A percentile compares a stretch with the other conserved stretches of the same genome.
phyloP scores from a whole-genome alignment of 2,329 filamentous ascomycete genomes.

The Diaporthe sp. region DNA sequence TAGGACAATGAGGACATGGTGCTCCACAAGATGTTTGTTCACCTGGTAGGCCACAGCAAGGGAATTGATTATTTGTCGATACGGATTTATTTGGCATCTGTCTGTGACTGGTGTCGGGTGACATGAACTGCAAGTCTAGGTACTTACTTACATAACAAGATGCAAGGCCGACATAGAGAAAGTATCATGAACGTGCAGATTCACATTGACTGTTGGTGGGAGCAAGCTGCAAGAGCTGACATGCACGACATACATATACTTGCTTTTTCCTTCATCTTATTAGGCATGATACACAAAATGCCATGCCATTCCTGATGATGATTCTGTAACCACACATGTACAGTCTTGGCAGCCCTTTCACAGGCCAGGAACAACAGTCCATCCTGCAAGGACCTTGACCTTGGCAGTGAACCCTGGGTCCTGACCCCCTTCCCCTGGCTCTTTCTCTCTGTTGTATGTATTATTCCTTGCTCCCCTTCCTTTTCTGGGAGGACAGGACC shows the following conservation, averaged over 20 bases:
- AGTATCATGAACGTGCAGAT: not conserved
- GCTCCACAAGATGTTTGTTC: not conserved
- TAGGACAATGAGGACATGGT: not conserved
- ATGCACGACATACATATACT: not conserved
- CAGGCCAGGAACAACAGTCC: slow-evolving; percentile 7
- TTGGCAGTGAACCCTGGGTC: slow-evolving; percentile 10
- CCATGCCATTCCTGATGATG: not conserved
- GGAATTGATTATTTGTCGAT: too few species aligned
- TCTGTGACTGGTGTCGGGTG: not conserved
- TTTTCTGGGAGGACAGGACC: not conserved
- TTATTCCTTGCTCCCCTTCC: not conserved
- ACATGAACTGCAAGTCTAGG: not conserved
- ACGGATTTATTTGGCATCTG: not conserved
- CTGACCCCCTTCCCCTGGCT: slow-evolving; percentile 18
- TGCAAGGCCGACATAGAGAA: not conserved
- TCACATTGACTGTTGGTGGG: slow-evolving; percentile 9
- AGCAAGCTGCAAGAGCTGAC: not conserved
- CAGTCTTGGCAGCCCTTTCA: not conserved
- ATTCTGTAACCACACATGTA: not conserved
- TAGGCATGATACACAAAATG: not conserved
- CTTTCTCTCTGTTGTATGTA: not conserved
- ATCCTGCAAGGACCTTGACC: not conserved
- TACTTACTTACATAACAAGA: not conserved
- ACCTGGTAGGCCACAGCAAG: not conserved
- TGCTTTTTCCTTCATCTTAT: not conserved